Evolutionary conservation across 257 asterid genomes (phyloP), one percentile per base, ranked within the genome.

Genomic region (Forsythia suspensa): DNA sequence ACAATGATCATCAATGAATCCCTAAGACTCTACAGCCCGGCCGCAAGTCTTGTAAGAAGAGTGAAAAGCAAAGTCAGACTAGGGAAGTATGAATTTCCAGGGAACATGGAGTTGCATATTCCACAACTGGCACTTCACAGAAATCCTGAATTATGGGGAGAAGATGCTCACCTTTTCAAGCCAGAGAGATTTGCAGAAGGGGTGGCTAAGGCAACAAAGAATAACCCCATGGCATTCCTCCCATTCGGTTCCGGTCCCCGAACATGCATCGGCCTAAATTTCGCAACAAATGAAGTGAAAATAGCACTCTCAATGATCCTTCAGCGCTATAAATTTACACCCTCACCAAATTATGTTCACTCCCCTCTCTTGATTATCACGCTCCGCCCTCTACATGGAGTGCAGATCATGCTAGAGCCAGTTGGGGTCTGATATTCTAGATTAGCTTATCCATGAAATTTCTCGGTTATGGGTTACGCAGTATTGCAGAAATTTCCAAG

Each of bases 121-220:
- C 85, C 90, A 42, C 16, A 65, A 16, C 74, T 84, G 21, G 82
- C 82, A 39, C 77, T 87, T 1, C 88, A 87, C 44, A 76, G 80
- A 55, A 59, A 72, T 55, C 57, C 37, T 20, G 84, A 85, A 34
- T 65, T 82, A 2, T 87, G 90, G 90, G 90, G 90, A 29, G 40
- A 76, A 65, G 88, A 87, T 79, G 81, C 83, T 70, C 83, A 82
- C 24, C 81, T 84, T 3, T 87, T 84, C 77, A 87, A 76, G 67
- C 90, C 90, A 6, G 86, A 87, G 70, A 80, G 90, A 66, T 87
- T 84, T 59, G 83, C 77, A 52, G 71, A 78, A 48, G 90, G 90
- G 52, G 73, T 80, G 6, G 86, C 84, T 20, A 57, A 72, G 29
- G 90, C 90, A 0, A 87, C 90, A 10, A 73, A 37, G 76, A 87